These are phyloP conservation scores for Zygoascus flipseniorum DNA, from an alignment of 805 yeast species.

Conservation along the genomic window DNA sequence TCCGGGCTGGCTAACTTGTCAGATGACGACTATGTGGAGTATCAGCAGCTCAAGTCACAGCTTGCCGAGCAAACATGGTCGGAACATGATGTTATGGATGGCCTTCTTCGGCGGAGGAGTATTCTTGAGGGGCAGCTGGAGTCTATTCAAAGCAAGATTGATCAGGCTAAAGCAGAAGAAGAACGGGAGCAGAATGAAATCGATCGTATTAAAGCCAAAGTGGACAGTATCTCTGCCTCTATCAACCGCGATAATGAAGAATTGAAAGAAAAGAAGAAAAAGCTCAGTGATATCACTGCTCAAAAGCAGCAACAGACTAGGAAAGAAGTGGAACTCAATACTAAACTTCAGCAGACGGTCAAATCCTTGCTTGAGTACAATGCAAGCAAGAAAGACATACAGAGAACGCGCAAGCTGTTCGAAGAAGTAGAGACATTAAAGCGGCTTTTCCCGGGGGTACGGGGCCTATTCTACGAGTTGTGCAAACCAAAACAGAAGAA, in stretches of 20 bases:
- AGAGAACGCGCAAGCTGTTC: constrained; percentile 56
- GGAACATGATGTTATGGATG: constrained; percentile 18
- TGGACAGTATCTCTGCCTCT: constrained; percentile 26
- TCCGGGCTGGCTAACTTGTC: constrained; percentile 32
- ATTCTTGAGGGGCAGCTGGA: constrained; percentile 19
- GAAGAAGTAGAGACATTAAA: constrained; percentile 66
- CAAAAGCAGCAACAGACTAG: constrained; percentile 17
- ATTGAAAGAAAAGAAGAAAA: constrained; percentile 19
- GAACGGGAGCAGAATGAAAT: constrained; percentile 25
- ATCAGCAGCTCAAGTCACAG: constrained; percentile 47
- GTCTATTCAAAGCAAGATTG: constrained; percentile 12
- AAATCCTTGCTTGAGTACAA: constrained; percentile 59
- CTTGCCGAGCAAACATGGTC: constrained; percentile 29
- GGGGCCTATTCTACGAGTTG: constrained; percentile 71
- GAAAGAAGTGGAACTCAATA: constrained; percentile 54
- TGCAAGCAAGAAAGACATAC: constrained; percentile 69
- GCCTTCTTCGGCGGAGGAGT: constrained; percentile 17
- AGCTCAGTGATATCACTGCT: constrained; percentile 17
- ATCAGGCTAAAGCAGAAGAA: constrained; percentile 11
- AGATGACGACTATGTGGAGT: constrained; percentile 46
- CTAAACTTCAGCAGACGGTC: constrained; percentile 52
- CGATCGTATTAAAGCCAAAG: constrained; percentile 30
- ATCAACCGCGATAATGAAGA: constrained; percentile 20
- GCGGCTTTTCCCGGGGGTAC: constrained; percentile 75
- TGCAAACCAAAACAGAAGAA: constrained; percentile 67